These are phyloP conservation scores for Nidula microcarpa DNA, from an alignment of 768 basidiomycete genomes.

Conservation along the genomic window DNA sequence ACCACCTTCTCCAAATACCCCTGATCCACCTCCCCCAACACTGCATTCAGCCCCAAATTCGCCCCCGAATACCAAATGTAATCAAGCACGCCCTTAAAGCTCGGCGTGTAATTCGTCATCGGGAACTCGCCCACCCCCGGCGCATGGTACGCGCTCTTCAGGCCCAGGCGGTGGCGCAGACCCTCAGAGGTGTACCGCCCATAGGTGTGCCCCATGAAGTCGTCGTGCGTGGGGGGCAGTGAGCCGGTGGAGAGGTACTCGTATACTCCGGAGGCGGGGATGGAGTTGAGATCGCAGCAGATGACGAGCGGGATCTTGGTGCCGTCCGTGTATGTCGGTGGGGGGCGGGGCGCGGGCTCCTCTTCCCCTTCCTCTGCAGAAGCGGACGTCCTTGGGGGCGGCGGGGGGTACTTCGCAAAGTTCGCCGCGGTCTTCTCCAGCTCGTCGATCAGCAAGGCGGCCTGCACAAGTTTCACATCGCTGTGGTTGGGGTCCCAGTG, in stretches of 20 bases:
- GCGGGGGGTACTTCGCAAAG: conserved; percentile 80
- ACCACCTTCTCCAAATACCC: conserved; percentile 85
- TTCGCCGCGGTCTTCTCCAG: conserved; percentile 83
- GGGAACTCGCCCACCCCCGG: conserved; percentile 43
- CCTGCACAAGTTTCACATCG: conserved; percentile 97
- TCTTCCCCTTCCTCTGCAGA: conserved; percentile 3
- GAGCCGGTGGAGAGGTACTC: conserved; percentile 80
- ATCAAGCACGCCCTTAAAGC: conserved; percentile 85
- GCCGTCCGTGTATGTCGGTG: conserved; percentile 77
- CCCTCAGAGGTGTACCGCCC: conserved; percentile 93
- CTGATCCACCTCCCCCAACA: conserved; percentile 87
- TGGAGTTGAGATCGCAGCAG: conserved; percentile 95
- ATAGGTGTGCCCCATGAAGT: conserved; percentile 90
- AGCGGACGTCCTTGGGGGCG: conserved; percentile 38
- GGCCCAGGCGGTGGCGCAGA: conserved; percentile 68
- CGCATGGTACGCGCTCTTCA: conserved; percentile 82
- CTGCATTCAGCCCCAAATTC: conserved; percentile 72
- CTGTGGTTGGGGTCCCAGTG: conserved; percentile 90
- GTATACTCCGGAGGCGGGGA: conserved; percentile 84
- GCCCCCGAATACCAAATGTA: conserved; percentile 88
- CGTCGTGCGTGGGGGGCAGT: conserved; percentile 72
- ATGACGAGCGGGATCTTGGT: conserved; percentile 88
- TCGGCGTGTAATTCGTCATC: conserved; percentile 88
- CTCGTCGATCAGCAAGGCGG: conserved; percentile 89
- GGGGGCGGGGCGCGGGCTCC: conserved; percentile 34